Evolutionary conservation across 139 green algal species (phyloP).

Genomic region (Chlamydomonas incerta): DNA sequence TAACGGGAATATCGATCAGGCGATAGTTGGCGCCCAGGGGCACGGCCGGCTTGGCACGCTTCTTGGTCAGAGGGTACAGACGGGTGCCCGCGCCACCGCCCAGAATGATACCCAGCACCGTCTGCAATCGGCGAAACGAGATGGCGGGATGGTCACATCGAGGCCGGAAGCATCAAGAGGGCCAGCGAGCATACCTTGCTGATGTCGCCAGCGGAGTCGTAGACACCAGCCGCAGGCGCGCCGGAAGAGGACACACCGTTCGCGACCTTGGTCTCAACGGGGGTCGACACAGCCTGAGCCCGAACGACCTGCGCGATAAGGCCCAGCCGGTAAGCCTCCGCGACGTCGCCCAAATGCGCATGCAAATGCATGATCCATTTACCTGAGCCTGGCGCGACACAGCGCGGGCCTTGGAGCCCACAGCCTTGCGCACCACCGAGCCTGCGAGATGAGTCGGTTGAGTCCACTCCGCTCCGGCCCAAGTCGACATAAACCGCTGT

Average conservation of each 20-base stretch:
- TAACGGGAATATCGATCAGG: conserved; percentile 99
- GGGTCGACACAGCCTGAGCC: conserved; percentile 10
- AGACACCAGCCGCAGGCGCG: neutral
- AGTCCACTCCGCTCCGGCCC: neutral
- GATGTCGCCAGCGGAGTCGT: conserved; percentile 16
- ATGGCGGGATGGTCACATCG: neutral
- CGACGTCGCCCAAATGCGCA: neutral
- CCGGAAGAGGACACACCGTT: neutral
- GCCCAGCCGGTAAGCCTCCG: neutral
- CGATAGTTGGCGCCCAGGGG: conserved; percentile 99
- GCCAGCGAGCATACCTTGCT: conserved; percentile 9
- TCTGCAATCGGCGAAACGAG: conserved; percentile 67
- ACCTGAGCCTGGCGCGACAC: conserved; percentile 22
- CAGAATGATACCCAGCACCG: conserved; percentile 96
- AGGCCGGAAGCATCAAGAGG: too few relatives aligned
- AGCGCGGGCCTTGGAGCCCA: neutral
- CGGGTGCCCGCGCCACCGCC: conserved; percentile 95
- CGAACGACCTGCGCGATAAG: conserved; percentile 18
- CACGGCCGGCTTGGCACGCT: conserved; percentile 98
- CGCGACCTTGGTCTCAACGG: neutral
- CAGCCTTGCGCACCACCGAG: neutral
- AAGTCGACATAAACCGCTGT: too few relatives aligned
- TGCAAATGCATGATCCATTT: neutral
- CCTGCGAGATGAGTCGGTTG: conserved; percentile 19
- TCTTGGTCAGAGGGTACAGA: conserved; percentile 99